Evolutionary conservation across 1,284 basidiomycete species (phyloP), one percentile per base, ranked within the genome.

Genomic region (Melampsora americana): DNA sequence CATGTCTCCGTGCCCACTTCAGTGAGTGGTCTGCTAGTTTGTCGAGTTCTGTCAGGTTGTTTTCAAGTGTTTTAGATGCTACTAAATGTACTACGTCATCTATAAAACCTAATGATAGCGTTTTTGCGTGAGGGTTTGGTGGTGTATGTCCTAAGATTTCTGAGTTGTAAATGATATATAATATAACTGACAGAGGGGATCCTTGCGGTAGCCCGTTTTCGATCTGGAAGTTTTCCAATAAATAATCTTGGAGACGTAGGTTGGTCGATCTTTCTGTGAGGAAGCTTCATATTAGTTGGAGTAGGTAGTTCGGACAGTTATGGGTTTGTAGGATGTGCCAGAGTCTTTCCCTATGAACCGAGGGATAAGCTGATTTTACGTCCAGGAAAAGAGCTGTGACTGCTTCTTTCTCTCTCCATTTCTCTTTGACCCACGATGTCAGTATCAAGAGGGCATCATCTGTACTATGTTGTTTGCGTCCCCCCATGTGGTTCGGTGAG

Each of bases 61-160:
- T 18, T 7, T 5, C 16, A 6, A 48, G 12, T 5, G 23, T 56
- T 18, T 5, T 23, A 1, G 7, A 20, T 20, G 67, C 67, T 14
- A 23, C 46, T 7, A 69, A 23, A n/a, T 53, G 67, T 23, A 69
- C 67, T 14, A 70, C 56, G 44, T 70, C 69, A 61, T 70, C 56
- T n/a, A 70, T 44, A 35, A 42, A 70, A 1, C 56, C 69, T 30
- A 70, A n/a, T 2, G 56, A 70, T 2, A 62, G n/a, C 3, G 5
- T 42, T 44, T 14, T 14, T 26, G 60, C 56, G n/a, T 5, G 5
- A 2, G 11, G 28, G 1, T 32, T 23, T 12, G 56, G 35, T 53
- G 28, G 35, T 26, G 9, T 5, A 7, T 26, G 46, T 16, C 16
- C 23, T 14, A 70, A 59, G n/a, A 70, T 32, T 11, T n/a, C 18